Percentiles rank a stretch among this genome's conserved stretches.
These are phyloP conservation scores for Saccharomycopsis fermentans DNA, from an alignment of 805 yeast genomes.

Conservation along the genomic window DNA sequence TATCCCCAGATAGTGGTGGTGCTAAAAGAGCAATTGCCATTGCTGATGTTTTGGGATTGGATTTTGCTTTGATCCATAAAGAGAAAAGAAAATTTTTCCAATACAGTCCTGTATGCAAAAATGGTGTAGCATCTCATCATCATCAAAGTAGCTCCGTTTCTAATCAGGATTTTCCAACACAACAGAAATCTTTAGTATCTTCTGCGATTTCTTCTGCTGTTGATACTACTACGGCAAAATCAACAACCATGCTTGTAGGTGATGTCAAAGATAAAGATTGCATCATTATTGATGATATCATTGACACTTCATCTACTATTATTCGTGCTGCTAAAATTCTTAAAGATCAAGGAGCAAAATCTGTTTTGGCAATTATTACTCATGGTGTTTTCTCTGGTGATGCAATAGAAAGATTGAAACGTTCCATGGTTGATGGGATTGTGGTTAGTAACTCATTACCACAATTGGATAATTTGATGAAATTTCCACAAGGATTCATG, in stretches of 20 bases:
- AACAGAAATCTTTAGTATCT: background rate
- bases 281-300: slow-evolving; percentile 85
- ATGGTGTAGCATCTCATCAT: slow-evolving; percentile 6
- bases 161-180: background rate
- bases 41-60: slow-evolving; percentile 81
- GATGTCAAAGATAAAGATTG: slow-evolving; percentile 82
- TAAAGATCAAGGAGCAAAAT: slow-evolving; percentile 86
- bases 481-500: slow-evolving; percentile 45
- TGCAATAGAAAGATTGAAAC: slow-evolving; percentile 61
- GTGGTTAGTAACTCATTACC: slow-evolving; percentile 90
- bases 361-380: slow-evolving; percentile 79
- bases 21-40: slow-evolving; percentile 93
- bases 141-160: background rate
- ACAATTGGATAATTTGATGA: slow-evolving; percentile 48
- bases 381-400: slow-evolving; percentile 93
- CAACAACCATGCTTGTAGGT: slow-evolving; percentile 93
- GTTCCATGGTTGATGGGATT: slow-evolving; percentile 67
- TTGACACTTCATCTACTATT: slow-evolving; percentile 87
- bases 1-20: slow-evolving; percentile 98
- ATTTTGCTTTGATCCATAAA: slow-evolving; percentile 92
- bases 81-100: slow-evolving; percentile 51
- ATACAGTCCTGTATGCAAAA: slow-evolving; percentile 15
- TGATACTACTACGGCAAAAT: slow-evolving; percentile 1
- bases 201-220: background rate
- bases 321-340: slow-evolving; percentile 85